Evolutionary conservation across 495 filamentous ascomycete genomes (phyloP), one percentile per base, ranked within the genome.

Genomic region (Aspergillus asperescens): DNA sequence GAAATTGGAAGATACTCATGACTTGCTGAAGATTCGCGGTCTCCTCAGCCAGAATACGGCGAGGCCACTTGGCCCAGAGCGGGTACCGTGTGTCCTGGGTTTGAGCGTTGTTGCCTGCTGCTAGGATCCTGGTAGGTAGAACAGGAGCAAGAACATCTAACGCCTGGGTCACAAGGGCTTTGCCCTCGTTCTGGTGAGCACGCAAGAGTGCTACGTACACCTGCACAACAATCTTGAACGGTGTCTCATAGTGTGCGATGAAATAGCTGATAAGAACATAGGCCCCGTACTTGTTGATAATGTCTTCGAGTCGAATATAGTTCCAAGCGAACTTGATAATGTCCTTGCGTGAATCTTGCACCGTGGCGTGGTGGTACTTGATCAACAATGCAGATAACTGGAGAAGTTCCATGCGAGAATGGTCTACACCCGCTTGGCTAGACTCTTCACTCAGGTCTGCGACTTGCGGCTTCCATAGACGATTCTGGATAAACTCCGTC

Each of bases 311-410:
- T 15, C 89, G 84, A 51, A 97, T 97, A 63, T 93, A 97, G 23
- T 90, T 96, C 94, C 94, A 99, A 4, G 89, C 90, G 66, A 96
- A 97, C 67, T 96, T 96, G 61, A 99, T 97, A 52, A 99, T 89
- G 55, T 99, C 94, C 67, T 97, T 99, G 18, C 94, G 87, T 5
- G 88, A 87, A 61, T 96, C 92, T 45, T 89, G 82, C 7, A 97
- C 77, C 19, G 90, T 84, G 22, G 78, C 77, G 52, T 88, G 79
- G 55, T 97, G 90, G 55, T 97, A 94, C 59, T 96, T 96, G 65
- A 99, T 84, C 25, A 99, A 75, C 72, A 99, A 78, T 1, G 94
- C 90, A 0, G 93, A 95, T 51, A 96, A 78, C 62, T 99, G 94
- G 13, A 99, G 79, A 9, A 96, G 77, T 62, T 99, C 93, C 84